Conservation (phyloP, 306 rosid species). For the Rosa persica region DNA sequence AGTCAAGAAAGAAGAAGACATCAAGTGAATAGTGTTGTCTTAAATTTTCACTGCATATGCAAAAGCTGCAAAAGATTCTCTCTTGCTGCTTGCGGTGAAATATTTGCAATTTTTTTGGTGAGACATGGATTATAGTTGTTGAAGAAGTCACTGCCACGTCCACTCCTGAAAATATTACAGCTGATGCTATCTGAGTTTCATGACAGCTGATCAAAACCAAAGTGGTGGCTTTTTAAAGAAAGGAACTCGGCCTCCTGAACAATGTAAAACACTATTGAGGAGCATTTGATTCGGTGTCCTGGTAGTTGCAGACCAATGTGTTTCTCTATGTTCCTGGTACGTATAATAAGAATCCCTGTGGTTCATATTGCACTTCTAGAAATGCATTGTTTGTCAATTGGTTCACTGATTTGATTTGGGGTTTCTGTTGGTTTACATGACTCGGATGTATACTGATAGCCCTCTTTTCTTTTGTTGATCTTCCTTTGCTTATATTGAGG, state of each 20-base stretch:
- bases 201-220: neutral
- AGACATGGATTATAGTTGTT: neutral
- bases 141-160: slow-evolving; percentile 8
- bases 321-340: neutral
- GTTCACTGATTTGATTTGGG: neutral
- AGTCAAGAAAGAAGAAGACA: slow-evolving; percentile 21
- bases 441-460: neutral
- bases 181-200: neutral
- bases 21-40: slow-evolving; percentile 2
- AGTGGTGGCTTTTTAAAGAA: neutral
- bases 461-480: neutral
- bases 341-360: neutral
- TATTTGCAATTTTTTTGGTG: neutral
- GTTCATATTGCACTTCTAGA: neutral
- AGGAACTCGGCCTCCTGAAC: neutral
- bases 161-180: neutral
- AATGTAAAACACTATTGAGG: neutral
- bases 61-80: neutral
- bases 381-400: neutral
- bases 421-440: neutral
- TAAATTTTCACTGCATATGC: neutral
- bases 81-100: neutral
- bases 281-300: neutral
- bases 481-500: neutral
- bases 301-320: neutral